Base-by-base conservation (phyloP, 2,329 filamentous ascomycete genomes). In the Catunica adiposa region DNA sequence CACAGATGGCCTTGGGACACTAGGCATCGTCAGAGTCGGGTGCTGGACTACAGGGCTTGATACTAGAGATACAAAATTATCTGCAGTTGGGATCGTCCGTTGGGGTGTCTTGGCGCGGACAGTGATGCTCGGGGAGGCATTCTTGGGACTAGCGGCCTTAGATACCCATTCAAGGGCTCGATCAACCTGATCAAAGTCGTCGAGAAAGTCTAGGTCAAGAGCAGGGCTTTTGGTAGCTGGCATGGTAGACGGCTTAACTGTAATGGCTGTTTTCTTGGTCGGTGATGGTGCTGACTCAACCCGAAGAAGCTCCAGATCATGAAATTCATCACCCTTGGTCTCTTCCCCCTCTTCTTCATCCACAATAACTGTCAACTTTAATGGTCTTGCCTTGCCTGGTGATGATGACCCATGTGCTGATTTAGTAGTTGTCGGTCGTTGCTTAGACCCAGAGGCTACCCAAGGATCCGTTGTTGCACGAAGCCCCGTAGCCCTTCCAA, bases 401-500 rank as follows among this genome's bases (percentile, higher is more conserved):
- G 22, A 23, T 8, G 22, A 23, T 25, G 23, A 3, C 6, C 11
- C 52, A 44, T 47, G 52, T 15, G 56, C 56, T 23, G 37, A 51
- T 22, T 54, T 55, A 26, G 25, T 22, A 1, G 9, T 2, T 48
- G 22, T 14, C 3, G 47, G 52, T 14, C 31, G 34, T 11, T 37
- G 22, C 20, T 23, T 47, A 15, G 52, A 15, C 4, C 37, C 46
- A 14, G 52, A n/a, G 7, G 52, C 52, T 20, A 34, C 56, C 57
- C 53, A 56, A 6, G 51, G 53, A 46, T 58, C 46, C 23, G 55
- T 40, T 11, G 20, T 40, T n/a, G 15, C 11, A 34, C 11, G 5
- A 11, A 34, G 5, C 11, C 51, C 29, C 4, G 52, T 26, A 11
- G 31, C 22, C 38, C 50, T 54, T 25, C 22, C 23, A 38, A 29